A percentile compares a stretch with the other conserved stretches of the same genome.
phyloP scores from a whole-genome alignment of 2,329 filamentous ascomycete species.

The Dactylellina sp. region DNA sequence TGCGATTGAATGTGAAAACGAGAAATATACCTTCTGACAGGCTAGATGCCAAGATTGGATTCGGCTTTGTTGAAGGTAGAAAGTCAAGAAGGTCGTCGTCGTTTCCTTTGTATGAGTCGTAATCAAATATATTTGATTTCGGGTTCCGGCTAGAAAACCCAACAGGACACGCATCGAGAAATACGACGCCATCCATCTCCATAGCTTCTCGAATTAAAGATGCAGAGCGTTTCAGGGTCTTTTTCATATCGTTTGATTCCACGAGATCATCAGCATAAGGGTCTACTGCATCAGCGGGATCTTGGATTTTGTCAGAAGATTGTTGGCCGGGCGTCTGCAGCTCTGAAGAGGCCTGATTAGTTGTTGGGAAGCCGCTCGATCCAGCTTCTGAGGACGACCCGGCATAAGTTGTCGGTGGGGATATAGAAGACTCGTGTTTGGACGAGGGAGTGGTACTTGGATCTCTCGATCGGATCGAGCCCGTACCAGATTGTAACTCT shows the following conservation, averaged over 20 bases:
- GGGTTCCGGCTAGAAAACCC: constrained; percentile 18
- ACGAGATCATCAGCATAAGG: not conserved
- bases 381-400: not conserved
- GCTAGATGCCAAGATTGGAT: constrained; percentile 11
- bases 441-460: constrained; percentile 2
- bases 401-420: not conserved
- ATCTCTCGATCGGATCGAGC: not conserved
- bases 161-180: constrained; percentile 20
- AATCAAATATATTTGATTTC: not conserved
- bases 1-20: not conserved
- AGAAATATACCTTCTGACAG: not conserved
- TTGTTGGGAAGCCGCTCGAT: constrained; percentile 1
- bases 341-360: not conserved
- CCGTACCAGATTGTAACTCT: not conserved
- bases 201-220: constrained; percentile 11
- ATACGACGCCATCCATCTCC: constrained; percentile 17
- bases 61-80: constrained; percentile 11
- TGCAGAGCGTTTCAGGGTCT: constrained; percentile 6
- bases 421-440: not conserved
- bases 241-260: constrained; percentile 2
- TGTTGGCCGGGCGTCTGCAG: not conserved
- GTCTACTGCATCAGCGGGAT: not conserved
- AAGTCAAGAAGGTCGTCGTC: constrained; percentile 7
- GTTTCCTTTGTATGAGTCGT: constrained; percentile 2
- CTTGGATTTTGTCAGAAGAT: not conserved